phyloP scores from a whole-genome alignment of 2,329 filamentous ascomycete species.

The Fusarium sp. region DNA sequence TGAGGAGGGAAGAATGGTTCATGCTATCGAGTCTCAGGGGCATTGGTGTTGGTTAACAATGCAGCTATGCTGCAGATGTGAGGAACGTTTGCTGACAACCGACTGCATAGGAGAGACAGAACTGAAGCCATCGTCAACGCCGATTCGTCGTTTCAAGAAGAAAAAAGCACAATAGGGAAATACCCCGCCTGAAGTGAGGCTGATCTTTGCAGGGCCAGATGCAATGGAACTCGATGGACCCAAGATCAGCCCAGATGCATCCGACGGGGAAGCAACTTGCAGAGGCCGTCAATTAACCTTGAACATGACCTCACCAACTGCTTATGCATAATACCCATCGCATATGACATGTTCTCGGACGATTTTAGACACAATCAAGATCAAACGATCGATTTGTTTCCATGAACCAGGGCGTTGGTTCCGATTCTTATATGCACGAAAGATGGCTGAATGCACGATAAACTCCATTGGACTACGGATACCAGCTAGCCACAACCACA shows the following conservation, averaged over 20 bases:
- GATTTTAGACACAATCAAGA: neutral
- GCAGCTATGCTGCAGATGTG: too few species aligned
- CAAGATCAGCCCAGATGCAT: slow-evolving; percentile 8
- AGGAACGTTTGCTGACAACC: neutral
- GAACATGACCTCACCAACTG: too few species aligned
- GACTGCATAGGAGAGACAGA: slow-evolving; percentile 1
- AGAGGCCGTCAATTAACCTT: neutral
- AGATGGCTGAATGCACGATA: slow-evolving; percentile 2
- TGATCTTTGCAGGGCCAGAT: neutral
- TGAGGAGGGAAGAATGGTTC: neutral
- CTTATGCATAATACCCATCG: neutral
- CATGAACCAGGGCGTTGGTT: slow-evolving; percentile 6
- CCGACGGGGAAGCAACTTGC: neutral
- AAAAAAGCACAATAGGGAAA: neutral
- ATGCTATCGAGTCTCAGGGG: neutral
- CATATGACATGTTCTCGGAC: slow-evolving; percentile 17
- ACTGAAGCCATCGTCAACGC: slow-evolving; percentile 7
- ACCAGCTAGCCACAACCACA: neutral
- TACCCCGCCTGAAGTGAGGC: neutral
- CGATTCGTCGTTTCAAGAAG: neutral
- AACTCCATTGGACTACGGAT: neutral
- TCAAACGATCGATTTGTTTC: too few species aligned
- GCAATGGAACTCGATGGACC: slow-evolving; percentile 4
- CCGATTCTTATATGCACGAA: slow-evolving; percentile 22
- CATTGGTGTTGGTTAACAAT: neutral